Evolutionary conservation across 2,329 filamentous ascomycete genomes (phyloP).

Genomic region (Colletotrichum liaoningense): DNA sequence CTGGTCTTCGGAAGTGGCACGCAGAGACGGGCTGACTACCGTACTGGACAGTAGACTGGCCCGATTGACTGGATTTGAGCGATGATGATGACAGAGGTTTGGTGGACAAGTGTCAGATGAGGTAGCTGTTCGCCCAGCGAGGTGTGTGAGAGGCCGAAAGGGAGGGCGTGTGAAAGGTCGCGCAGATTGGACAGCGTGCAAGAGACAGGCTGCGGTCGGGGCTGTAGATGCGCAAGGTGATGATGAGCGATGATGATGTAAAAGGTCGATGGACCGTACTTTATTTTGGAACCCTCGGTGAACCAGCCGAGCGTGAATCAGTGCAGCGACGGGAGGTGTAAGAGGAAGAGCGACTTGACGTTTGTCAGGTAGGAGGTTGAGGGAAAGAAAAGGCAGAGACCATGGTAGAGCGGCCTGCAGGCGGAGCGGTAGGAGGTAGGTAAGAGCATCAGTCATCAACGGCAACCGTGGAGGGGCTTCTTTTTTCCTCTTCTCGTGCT

Average conservation of each 20-base stretch:
- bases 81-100: conserved; percentile 31
- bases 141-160: background rate
- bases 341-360: background rate
- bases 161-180: background rate
- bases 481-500: background rate
- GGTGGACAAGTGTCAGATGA: conserved; percentile 13
- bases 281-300: background rate
- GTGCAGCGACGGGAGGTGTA: background rate
- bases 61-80: background rate
- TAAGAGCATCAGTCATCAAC: background rate
- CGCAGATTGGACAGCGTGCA: background rate
- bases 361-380: too few relatives aligned
- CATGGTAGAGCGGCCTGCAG: too few relatives aligned
- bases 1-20: background rate
- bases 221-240: background rate
- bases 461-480: background rate
- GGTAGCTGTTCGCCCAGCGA: background rate
- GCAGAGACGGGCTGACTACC: background rate
- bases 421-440: too few relatives aligned
- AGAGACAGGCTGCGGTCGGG: background rate
- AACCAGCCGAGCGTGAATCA: background rate
- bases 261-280: background rate
- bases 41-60: background rate
- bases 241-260: background rate
- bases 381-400: background rate